Conservation (phyloP, 2,329 filamentous ascomycete genomes). For the Hypocreales sp. region DNA sequence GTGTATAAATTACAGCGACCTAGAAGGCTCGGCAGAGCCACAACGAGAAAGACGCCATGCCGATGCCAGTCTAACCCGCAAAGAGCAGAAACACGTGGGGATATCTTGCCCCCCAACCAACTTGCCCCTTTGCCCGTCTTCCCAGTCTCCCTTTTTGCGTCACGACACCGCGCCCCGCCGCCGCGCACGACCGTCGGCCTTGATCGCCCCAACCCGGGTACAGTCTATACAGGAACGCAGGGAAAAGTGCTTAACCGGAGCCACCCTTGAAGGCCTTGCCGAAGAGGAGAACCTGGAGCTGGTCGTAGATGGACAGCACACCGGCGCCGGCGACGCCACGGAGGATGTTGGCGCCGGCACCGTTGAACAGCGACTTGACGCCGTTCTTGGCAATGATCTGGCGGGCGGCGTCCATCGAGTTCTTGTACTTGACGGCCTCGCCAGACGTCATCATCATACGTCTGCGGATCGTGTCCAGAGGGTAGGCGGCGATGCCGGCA, state of each 20-base stretch:
- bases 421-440: constrained; percentile 99
- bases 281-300: constrained; percentile 98
- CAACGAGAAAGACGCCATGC: constrained; percentile 28
- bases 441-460: constrained; percentile 99
- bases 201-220: constrained; percentile 14
- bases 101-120: constrained; percentile 23
- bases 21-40: constrained; percentile 31
- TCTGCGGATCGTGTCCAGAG: constrained; percentile 99
- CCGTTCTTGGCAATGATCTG: constrained; percentile 98
- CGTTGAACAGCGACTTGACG: constrained; percentile 99
- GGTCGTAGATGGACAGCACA: constrained; percentile 99
- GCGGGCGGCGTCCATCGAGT: constrained; percentile 83
- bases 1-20: constrained; percentile 49
- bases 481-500: constrained; percentile 99
- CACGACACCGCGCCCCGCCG: constrained; percentile 21
- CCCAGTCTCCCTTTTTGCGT: constrained; percentile 28
- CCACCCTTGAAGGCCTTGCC: constrained; percentile 93
- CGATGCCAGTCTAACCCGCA: constrained; percentile 33
- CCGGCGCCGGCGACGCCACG: constrained; percentile 99
- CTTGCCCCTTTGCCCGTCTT: constrained; percentile 30
- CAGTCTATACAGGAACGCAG: constrained; percentile 26
- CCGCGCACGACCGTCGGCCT: constrained; percentile 14
- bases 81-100: constrained; percentile 22
- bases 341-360: constrained; percentile 99
- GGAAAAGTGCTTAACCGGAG: constrained; percentile 29